Conservation (phyloP, 148 eudicot genomes). For the Pharnaceum exiguum region DNA sequence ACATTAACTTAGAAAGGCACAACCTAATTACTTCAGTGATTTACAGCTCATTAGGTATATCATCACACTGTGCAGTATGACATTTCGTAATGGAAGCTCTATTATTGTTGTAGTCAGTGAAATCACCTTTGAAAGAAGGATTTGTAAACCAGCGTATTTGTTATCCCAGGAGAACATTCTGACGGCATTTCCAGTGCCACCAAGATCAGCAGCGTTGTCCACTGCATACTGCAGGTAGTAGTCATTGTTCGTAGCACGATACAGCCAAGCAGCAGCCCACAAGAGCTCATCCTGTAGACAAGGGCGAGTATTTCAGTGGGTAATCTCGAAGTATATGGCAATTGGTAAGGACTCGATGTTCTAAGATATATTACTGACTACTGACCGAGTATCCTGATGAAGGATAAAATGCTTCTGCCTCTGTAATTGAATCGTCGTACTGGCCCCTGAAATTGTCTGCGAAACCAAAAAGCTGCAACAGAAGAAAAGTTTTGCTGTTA, state of each 20-base stretch:
- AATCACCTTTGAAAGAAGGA: slow-evolving; percentile 60
- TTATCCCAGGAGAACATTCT: slow-evolving; percentile 70
- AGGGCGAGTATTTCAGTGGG: neutral
- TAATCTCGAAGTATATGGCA: neutral
- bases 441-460: slow-evolving; percentile 37
- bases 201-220: slow-evolving; percentile 39
- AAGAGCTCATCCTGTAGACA: slow-evolving; percentile 51
- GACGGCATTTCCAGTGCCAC: slow-evolving; percentile 55
- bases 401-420: slow-evolving; percentile 30
- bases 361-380: neutral
- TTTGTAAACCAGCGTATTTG: slow-evolving; percentile 67
- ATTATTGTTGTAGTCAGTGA: too few relatives aligned
- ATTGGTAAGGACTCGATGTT: neutral
- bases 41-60: too few relatives aligned
- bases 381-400: slow-evolving; percentile 42
- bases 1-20: too few relatives aligned
- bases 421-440: slow-evolving; percentile 31
- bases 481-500: neutral
- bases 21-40: too few relatives aligned
- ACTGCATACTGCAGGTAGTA: slow-evolving; percentile 46
- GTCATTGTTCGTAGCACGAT: slow-evolving; percentile 47
- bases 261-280: slow-evolving; percentile 83
- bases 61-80: too few relatives aligned
- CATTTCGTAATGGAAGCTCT: too few relatives aligned
- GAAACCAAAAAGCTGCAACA: slow-evolving; percentile 35